Percentiles rank a stretch among this genome's conserved stretches.
These are phyloP conservation scores for Candida pseudoviswanathii DNA, from an alignment of 1,139 yeast genomes.

Conservation along the genomic window DNA sequence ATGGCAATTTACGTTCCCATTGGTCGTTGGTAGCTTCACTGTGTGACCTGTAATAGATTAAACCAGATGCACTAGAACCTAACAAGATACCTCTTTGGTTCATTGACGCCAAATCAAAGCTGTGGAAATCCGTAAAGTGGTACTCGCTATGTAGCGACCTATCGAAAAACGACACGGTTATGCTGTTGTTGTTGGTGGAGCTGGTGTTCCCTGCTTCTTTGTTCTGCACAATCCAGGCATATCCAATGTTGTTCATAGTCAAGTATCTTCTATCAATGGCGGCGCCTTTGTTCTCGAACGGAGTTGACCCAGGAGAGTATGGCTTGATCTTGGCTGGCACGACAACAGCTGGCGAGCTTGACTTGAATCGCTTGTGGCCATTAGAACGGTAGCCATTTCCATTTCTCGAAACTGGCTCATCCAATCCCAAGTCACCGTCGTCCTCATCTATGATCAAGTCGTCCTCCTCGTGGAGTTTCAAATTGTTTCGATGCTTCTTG, in stretches of 20 bases:
- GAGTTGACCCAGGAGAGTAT: constrained; percentile 82
- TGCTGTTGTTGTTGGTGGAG: constrained; percentile 49
- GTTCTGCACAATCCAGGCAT: constrained; percentile 75
- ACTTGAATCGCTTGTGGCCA: constrained; percentile 13
- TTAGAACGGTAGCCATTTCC: constrained; percentile 18
- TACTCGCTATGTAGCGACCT: constrained; percentile 77
- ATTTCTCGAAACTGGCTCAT: constrained; percentile 18
- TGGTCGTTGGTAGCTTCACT: constrained; percentile 48
- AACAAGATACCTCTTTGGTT: constrained; percentile 67
- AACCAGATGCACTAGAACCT: constrained; percentile 46
- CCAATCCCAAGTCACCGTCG: constrained; percentile 19
- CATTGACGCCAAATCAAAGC: constrained; percentile 76
- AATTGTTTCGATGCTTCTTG: constrained; percentile 13
- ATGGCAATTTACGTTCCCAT: constrained; percentile 46
- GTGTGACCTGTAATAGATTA: constrained; percentile 41
- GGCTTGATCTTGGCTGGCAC: constrained; percentile 27
- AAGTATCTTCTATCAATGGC: constrained; percentile 63
- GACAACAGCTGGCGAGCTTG: constrained; percentile 4
- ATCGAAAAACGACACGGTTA: constrained; percentile 88
- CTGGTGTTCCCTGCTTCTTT: constrained; percentile 15
- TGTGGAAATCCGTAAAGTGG: constrained; percentile 76
- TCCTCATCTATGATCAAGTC: constrained; percentile 18
- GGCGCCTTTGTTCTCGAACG: constrained; percentile 37
- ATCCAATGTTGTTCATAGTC: constrained; percentile 80
- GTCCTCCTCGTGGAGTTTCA: constrained; percentile 29